phyloP scores from a whole-genome alignment of 306 rosid genomes.

The Sindora glabra region DNA sequence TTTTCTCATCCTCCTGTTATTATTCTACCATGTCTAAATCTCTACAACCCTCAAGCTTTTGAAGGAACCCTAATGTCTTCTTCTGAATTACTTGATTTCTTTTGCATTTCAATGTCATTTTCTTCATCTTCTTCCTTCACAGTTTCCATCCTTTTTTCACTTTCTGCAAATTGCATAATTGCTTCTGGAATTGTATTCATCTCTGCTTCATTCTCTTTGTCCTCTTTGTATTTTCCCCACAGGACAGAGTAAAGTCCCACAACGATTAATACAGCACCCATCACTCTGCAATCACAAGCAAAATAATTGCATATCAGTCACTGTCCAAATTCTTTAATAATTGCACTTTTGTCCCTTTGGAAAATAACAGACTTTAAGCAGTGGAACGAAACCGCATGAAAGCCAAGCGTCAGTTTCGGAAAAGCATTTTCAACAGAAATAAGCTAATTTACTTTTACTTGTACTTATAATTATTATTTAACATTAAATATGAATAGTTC shows the following conservation, averaged over 20 bases:
- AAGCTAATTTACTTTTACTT: no score
- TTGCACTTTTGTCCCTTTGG: neutral
- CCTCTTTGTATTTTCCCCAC: slow-evolving; percentile 81
- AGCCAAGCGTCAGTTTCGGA: slow-evolving; percentile 2
- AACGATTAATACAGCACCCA: slow-evolving; percentile 69
- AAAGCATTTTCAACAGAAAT: no score
- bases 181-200: slow-evolving; percentile 16
- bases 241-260: slow-evolving; percentile 79
- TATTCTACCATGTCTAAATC: slow-evolving; percentile 9
- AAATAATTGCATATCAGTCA: neutral
- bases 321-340: neutral
- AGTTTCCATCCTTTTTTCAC: slow-evolving; percentile 21
- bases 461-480: no score
- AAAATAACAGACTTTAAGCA: neutral
- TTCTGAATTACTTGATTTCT: slow-evolving; percentile 9
- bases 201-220: slow-evolving; percentile 45
- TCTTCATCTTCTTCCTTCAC: slow-evolving; percentile 33
- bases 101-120: slow-evolving; percentile 39
- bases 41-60: slow-evolving; percentile 19
- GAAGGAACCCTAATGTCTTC: slow-evolving; percentile 19
- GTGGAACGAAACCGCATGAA: slow-evolving; percentile 23
- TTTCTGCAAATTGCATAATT: slow-evolving; percentile 22
- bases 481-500: no score
- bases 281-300: slow-evolving; percentile 28
- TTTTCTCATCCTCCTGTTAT: slow-evolving; percentile 11